Conservation (phyloP, 805 yeast species). For the Zygoascus ofunaensis region DNA sequence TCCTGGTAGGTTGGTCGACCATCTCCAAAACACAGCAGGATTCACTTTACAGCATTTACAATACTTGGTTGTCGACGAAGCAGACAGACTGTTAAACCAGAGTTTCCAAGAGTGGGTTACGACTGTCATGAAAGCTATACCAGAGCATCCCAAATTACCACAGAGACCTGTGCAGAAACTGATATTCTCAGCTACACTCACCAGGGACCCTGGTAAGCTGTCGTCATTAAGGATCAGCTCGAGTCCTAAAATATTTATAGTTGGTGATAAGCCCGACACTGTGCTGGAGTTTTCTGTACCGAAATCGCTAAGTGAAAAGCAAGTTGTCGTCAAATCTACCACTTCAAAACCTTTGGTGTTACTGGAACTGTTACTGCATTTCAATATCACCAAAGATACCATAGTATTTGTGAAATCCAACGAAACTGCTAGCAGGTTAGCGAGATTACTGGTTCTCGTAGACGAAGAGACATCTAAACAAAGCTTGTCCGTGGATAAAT, state of each 20-base stretch:
- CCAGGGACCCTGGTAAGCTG: slow-evolving; percentile 84
- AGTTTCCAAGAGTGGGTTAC: slow-evolving; percentile 89
- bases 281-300: slow-evolving; percentile 32
- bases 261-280: slow-evolving; percentile 44
- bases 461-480: slow-evolving; percentile 18
- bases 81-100: slow-evolving; percentile 90
- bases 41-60: slow-evolving; percentile 41
- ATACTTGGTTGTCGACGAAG: slow-evolving; percentile 80
- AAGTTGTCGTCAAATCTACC: slow-evolving; percentile 25
- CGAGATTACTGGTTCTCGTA: slow-evolving; percentile 48
- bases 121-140: slow-evolving; percentile 26
- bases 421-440: slow-evolving; percentile 76
- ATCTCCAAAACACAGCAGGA: slow-evolving; percentile 21
- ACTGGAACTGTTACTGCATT: slow-evolving; percentile 40
- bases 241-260: slow-evolving; percentile 65
- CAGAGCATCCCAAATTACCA: slow-evolving; percentile 6
- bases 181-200: slow-evolving; percentile 86
- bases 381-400: slow-evolving; percentile 33
- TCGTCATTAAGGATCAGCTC: slow-evolving; percentile 52
- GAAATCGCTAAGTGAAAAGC: slow-evolving; percentile 26
- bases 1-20: slow-evolving; percentile 83
- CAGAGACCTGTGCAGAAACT: slow-evolving; percentile 48
- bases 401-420: slow-evolving; percentile 67
- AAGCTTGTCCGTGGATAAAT: slow-evolving; percentile 21
- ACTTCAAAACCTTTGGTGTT: slow-evolving; percentile 65